Conservation (phyloP, 2,329 filamentous ascomycete genomes). For the Aureobasidium musti region DNA sequence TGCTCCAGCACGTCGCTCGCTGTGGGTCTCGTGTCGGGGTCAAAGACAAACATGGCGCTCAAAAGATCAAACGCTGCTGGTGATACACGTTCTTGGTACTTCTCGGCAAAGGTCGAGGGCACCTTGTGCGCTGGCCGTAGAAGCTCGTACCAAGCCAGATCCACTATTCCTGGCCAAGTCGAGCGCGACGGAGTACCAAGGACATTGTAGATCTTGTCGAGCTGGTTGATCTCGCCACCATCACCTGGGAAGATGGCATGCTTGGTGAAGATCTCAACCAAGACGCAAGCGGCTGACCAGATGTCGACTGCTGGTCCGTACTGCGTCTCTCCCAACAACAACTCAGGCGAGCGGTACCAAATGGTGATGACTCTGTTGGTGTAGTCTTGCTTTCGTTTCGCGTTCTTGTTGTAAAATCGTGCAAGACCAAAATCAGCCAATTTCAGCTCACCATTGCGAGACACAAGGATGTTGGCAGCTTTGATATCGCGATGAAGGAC, state of each 20-base stretch:
- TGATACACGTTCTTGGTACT: conserved; percentile 75
- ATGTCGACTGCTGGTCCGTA: conserved; percentile 91
- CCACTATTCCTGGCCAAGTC: conserved; percentile 86
- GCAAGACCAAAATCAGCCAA: conserved; percentile 95
- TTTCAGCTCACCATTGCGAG: conserved; percentile 84
- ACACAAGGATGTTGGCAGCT: conserved; percentile 94
- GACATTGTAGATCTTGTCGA: conserved; percentile 94
- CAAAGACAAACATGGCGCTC: conserved; percentile 81
- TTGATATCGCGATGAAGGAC: conserved; percentile 98
- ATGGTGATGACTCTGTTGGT: conserved; percentile 99
- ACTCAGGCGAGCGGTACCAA: conserved; percentile 91
- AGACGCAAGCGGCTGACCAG: conserved; percentile 96
- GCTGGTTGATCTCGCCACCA: conserved; percentile 90
- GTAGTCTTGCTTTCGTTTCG: conserved; percentile 82
- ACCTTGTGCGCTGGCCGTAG: conserved; percentile 75
- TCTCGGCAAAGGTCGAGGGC: conserved; percentile 75
- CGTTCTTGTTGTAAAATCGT: conserved; percentile 83
- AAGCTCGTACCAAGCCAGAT: conserved; percentile 97
- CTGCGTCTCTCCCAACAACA: conserved; percentile 86
- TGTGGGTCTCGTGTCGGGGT: conserved; percentile 78
- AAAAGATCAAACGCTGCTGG: conserved; percentile 82
- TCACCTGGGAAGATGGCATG: conserved; percentile 95
- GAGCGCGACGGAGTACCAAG: conserved; percentile 81
- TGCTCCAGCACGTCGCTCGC: conserved; percentile 84
- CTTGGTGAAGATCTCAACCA: conserved; percentile 93